Percentiles rank a stretch among this genome's conserved stretches.
phyloP scores from a whole-genome alignment of 73 alveolate species.

The Halteria grandinella region DNA sequence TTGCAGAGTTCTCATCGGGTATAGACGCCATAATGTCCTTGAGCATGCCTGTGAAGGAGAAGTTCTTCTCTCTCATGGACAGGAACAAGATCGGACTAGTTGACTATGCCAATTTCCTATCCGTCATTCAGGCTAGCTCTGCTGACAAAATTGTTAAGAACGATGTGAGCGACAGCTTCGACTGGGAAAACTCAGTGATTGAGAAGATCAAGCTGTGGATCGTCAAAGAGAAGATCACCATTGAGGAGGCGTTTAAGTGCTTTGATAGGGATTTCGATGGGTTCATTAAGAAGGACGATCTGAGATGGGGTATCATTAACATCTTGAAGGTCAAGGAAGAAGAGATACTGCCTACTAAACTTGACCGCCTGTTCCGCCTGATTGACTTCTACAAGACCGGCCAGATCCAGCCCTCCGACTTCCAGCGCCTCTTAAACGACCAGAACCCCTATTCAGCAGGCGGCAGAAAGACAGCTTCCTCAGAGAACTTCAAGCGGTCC shows the following conservation, averaged over 20 bases:
- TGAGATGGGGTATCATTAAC: conserved; percentile 68
- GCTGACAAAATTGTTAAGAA: conserved; percentile 34
- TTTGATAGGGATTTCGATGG: conserved; percentile 92
- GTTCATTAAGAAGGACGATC: conserved; percentile 71
- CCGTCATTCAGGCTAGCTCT: conserved; percentile 59
- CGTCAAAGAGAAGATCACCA: conserved; percentile 65
- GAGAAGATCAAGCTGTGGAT: conserved; percentile 81
- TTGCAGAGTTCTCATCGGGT: conserved; percentile 77
- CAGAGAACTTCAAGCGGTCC: conserved; percentile 40
- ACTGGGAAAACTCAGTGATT: conserved; percentile 85
- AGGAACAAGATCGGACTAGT: conserved; percentile 79
- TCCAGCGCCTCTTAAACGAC: conserved; percentile 78
- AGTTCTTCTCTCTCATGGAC: conserved; percentile 89
- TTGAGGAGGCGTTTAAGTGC: conserved; percentile 83
- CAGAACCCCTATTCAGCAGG: conserved; percentile 66
- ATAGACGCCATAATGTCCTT: conserved; percentile 66
- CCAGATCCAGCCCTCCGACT: conserved; percentile 74
- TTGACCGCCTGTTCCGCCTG: conserved; percentile 84
- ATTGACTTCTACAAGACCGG: conserved; percentile 83
- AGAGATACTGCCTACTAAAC: conserved; percentile 67
- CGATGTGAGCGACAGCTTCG: conserved; percentile 76
- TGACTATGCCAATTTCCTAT: conserved; percentile 77
- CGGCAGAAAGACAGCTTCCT: conserved; percentile 32
- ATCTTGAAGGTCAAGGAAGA: conserved; percentile 69
- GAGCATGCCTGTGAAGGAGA: conserved; percentile 81